Evolutionary conservation across 768 basidiomycete species (phyloP), one percentile per base, ranked within the genome.

Genomic region (Suillus brevipes): DNA sequence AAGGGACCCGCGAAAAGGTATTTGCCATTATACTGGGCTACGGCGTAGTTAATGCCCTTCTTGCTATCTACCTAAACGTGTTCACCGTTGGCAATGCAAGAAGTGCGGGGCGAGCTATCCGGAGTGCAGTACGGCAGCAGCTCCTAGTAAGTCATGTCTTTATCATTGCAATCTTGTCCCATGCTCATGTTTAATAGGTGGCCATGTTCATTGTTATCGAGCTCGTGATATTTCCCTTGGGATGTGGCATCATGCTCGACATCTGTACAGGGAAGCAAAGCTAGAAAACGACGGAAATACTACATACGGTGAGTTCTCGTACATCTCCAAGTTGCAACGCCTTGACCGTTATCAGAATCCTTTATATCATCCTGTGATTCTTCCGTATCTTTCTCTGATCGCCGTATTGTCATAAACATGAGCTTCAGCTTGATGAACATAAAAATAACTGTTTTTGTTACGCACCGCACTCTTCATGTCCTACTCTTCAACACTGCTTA

Each of bases 131-230:
- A 20, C 83, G 89, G 38, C 92, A 95, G 72, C 92, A 97, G 70
- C 80, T 93, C 18, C 81, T 95, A 40, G 90, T 97, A 97, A 88
- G 95, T 91, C 64, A n/a, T 55, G 50, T 57, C 16, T 14, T 50
- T 23, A 55, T 53, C 40, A 16, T 34, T 8, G 28, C 14, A 9
- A 58, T 34, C 56, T 60, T 37, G 25, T 61, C 16, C 61, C 68
- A 56, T 56, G 28, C 66, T 67, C 36, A 73, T 28, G 20, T 49
- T 60, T 25, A 34, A 9, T 67, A 97, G 94, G 94, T 97, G 57
- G 94, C 93, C 4, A 82, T 90, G 53, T 98, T 99, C 78, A 96
- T 98, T 64, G 83, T 93, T 71, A 89, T 97, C 49, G 96, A 98
- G 74, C 82, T 97, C 34, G 84, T 95, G 38, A 81, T 91, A 8